Percentiles rank a stretch among this genome's conserved stretches.
phyloP scores from a whole-genome alignment of 129 eudicot genomes.

The Centaurea solstitialis region DNA sequence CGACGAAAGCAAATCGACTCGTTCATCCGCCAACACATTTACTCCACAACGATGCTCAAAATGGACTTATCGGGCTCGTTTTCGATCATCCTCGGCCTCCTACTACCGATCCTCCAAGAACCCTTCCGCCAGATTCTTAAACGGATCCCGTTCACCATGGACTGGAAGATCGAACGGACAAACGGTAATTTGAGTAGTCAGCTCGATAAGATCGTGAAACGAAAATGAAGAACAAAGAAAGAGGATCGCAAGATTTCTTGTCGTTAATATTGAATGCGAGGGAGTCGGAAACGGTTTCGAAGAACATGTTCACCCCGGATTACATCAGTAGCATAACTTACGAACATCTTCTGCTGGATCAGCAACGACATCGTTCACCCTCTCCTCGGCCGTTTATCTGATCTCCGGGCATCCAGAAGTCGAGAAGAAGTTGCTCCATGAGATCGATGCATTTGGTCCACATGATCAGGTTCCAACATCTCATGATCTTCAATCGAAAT shows the following conservation, averaged over 20 bases:
- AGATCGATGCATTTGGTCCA: slow-evolving; percentile 80
- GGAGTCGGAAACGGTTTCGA: slow-evolving; percentile 53
- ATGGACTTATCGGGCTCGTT: slow-evolving; percentile 93
- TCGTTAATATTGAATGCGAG: slow-evolving; percentile 76
- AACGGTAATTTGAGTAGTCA: slow-evolving; percentile 57
- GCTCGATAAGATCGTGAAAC: slow-evolving; percentile 62
- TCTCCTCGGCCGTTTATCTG: slow-evolving; percentile 65
- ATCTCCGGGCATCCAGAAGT: slow-evolving; percentile 79
- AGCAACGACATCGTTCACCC: slow-evolving; percentile 85
- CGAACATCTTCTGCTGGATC: slow-evolving; percentile 96
- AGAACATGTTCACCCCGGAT: slow-evolving; percentile 64
- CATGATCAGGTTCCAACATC: slow-evolving; percentile 64
- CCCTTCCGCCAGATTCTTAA: slow-evolving; percentile 84
- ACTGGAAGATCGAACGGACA: slow-evolving; percentile 72
- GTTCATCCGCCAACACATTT: slow-evolving; percentile 80
- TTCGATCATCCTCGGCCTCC: slow-evolving; percentile 81
- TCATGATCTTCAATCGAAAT: slow-evolving; percentile 72
- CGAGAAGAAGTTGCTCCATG: slow-evolving; percentile 76
- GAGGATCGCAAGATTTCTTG: slow-evolving; percentile 67
- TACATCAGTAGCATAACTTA: slow-evolving; percentile 81
- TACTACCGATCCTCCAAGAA: slow-evolving; percentile 83
- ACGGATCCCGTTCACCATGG: slow-evolving; percentile 87
- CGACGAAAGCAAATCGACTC: slow-evolving; percentile 48
- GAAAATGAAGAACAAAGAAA: slow-evolving; percentile 42
- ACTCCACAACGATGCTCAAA: slow-evolving; percentile 82